phyloP scores from a whole-genome alignment of 2,329 filamentous ascomycete species.

The Calonectria pauciramosa region DNA sequence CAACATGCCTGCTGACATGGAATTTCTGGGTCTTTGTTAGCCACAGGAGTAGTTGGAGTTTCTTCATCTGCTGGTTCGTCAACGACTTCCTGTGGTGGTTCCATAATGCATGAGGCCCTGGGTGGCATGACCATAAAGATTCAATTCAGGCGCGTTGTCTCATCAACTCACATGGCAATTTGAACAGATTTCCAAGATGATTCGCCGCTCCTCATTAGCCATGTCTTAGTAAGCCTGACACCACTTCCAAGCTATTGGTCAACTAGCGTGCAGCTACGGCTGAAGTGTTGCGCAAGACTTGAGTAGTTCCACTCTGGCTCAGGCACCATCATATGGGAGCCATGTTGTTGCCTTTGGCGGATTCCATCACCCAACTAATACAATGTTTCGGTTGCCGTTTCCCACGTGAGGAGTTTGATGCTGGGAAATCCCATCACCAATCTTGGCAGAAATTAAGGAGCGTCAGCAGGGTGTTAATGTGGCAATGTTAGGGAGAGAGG shows the following conservation, averaged over 20 bases:
- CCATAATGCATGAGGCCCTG: background rate
- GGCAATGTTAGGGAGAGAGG: background rate
- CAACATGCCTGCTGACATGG: background rate
- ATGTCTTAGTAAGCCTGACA: background rate
- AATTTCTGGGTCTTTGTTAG: background rate
- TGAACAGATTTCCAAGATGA: background rate
- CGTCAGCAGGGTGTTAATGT: background rate
- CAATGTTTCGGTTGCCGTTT: background rate
- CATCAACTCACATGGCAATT: background rate
- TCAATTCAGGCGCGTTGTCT: background rate
- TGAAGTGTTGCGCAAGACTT: background rate
- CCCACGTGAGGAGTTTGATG: background rate
- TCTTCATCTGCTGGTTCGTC: background rate
- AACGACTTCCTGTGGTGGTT: background rate
- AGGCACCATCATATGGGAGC: background rate
- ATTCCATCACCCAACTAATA: background rate
- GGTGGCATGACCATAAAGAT: background rate
- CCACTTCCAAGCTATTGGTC: background rate
- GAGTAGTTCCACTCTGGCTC: background rate
- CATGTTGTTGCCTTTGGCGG: background rate
- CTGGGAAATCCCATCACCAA: constrained; percentile 54
- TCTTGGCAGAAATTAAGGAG: constrained; percentile 14
- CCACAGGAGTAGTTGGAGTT: background rate
- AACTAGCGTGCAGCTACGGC: background rate
- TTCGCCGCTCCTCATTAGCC: background rate